Base-by-base conservation (phyloP, 2,329 filamentous ascomycete species). In the Ophiostoma fasciatum region DNA sequence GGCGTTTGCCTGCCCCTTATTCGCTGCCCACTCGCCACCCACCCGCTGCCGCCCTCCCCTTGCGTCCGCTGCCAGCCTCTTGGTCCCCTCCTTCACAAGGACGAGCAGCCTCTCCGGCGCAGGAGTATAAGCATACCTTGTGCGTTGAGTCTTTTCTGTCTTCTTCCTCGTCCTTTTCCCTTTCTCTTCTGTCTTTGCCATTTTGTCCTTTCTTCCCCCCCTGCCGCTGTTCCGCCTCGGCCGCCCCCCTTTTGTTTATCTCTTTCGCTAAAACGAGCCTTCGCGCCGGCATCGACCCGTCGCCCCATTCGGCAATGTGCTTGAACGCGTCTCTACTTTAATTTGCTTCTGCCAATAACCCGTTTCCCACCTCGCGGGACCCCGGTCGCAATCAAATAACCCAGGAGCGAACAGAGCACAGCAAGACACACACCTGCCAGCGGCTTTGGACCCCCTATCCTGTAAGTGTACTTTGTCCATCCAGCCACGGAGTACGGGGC, bases 321-420 rank as follows among this genome's bases (percentile, higher is more conserved):
- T 47, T 38, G 43, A 48, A 54, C 48, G 54, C 52, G 53, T 51
- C 33, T 18, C 5, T 27, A 21, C 19, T 54, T 52, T 52, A 56
- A 59, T 58, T 58, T 57, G 49, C 46, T n/a, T 22, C 21, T 33
- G 19, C 20, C 14, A n/a, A 29, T 29, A 2, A 29, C n/a, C 26
- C 8, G 12, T 15, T 10, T 28, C 44, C 42, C 48, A 22, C 34
- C 28, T n/a, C 21, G 10, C 19, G 13, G 15, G 15, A 31, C 51
- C 49, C 39, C 42, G 47, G 49, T 46, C 38, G 45, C 50, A 51
- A 52, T 50, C 49, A 53, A 54, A 56, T 26, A 31, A 20, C 26
- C 15, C 29, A 31, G 27, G 26, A 35, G 37, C 28, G 25, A 22
- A 14, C 28, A 33, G 25, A 28, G 25, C 35, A 22, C 34, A 33